Evolutionary conservation across 768 basidiomycete genomes (phyloP), one percentile per base, ranked within the genome.

Genomic region (Lactarius pseudohatsudake): DNA sequence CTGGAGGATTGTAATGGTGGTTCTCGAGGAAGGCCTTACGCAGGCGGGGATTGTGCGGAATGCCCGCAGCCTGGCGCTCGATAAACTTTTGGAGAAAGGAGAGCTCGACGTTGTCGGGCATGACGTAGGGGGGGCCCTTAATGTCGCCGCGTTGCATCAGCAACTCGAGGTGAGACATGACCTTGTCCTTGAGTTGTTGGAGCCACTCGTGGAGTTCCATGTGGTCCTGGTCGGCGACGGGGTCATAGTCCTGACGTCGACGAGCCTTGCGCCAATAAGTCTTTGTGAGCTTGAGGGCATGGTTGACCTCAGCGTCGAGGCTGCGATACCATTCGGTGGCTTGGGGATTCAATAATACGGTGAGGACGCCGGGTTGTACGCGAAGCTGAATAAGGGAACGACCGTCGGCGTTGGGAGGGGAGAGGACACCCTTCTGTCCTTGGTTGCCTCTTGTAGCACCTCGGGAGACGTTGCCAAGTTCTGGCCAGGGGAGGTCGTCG

Each of bases 171-270:
- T 92, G 90, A 57, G 90, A 89, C 91, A 92, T 92, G 60, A 89
- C 91, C 76, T 91, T 92, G 77, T 92, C 91, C 76, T 92, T 92
- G 71, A 92, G 80, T 75, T 92, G 91, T 72, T 92, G 91, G 2
- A 92, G 78, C 91, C 91, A 92, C 74, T 92, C 91, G 72, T 92
- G 91, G 26, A 92, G 78, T 74, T 92, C 91, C 90, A 92, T 92
- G 72, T 92, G 91, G 74, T 92, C 91, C 74, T 91, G 91, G 79
- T 92, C 91, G 1, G 91, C 91, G 58, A 88, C 85, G 59, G 89
- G 86, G 74, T 92, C 89, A 77, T 90, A 92, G 78, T 92, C 91
- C 77, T 92, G 91, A 68, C 91, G 85, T 77, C 91, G 86, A 83
- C 75, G 70, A 4, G 77, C 78, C 74, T 92, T 92, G 69, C 91